Percentiles rank a stretch among this genome's conserved stretches.
phyloP scores from a whole-genome alignment of 306 rosid species.

The Mimosa bimucronata region DNA sequence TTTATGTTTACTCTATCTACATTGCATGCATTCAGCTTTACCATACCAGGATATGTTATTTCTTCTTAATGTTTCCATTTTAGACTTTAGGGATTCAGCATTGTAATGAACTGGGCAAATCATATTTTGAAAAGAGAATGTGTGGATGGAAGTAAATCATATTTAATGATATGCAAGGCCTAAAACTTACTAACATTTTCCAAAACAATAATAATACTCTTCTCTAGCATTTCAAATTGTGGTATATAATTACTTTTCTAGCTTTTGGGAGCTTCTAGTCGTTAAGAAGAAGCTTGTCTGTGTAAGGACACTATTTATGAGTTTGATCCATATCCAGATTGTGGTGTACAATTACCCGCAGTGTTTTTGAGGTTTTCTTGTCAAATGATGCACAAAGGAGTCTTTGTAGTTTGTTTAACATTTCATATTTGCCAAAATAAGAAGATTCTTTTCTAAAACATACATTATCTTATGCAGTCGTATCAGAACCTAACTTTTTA shows the following conservation, averaged over 20 bases:
- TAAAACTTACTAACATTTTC: not conserved
- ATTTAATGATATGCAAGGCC: not conserved
- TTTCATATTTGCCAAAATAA: not conserved
- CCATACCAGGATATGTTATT: conserved; percentile 1
- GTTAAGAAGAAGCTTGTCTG: not conserved
- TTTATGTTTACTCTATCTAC: not conserved
- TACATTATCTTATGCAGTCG: not conserved
- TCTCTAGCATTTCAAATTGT: not conserved
- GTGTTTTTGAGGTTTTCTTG: conserved; percentile 1
- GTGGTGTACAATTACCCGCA: not conserved
- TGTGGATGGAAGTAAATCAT: conserved; percentile 12
- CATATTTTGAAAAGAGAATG: not conserved
- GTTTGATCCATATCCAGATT: not conserved
- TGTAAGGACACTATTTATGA: not conserved
- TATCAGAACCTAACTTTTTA: not conserved
- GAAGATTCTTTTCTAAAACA: not conserved
- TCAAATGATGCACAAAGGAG: conserved; percentile 1
- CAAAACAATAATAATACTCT: not conserved
- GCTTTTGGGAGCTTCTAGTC: not conserved
- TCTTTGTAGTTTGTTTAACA: not conserved
- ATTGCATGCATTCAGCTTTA: conserved; percentile 4
- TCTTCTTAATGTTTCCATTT: conserved; percentile 24
- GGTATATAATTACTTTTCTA: not conserved
- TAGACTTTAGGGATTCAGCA: conserved; percentile 25
- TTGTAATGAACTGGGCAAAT: conserved; percentile 7